Conservation (phyloP, 2,329 filamentous ascomycete species). For the Cryoendolithus antarcticus region DNA sequence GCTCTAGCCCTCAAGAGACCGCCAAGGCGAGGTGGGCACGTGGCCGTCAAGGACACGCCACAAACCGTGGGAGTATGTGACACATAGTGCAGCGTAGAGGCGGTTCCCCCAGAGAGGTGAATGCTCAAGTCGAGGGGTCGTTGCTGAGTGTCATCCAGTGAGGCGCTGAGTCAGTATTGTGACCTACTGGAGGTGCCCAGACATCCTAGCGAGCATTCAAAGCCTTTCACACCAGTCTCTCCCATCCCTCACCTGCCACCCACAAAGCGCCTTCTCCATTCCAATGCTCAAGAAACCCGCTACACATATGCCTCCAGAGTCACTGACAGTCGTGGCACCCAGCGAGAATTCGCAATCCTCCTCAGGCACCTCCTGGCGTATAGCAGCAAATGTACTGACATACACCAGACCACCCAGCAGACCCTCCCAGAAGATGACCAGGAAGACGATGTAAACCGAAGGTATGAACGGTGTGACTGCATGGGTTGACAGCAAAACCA, state of each 20-base stretch:
- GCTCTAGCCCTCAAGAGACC: too few relatives aligned
- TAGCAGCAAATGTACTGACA: conserved; percentile 90
- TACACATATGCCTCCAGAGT: conserved; percentile 80
- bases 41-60: too few relatives aligned
- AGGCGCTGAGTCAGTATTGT: too few relatives aligned
- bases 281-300: conserved; percentile 74
- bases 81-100: too few relatives aligned
- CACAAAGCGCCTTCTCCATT: conserved; percentile 70
- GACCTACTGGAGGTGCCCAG: too few relatives aligned
- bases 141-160: too few relatives aligned
- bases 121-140: too few relatives aligned
- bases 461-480: conserved; percentile 66
- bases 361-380: conserved; percentile 66
- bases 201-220: conserved; percentile 5
- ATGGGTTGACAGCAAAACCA: conserved; percentile 61
- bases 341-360: conserved; percentile 84
- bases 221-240: conserved; percentile 42
- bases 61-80: too few relatives aligned
- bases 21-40: too few relatives aligned
- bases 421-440: conserved; percentile 87
- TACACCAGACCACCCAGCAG: conserved; percentile 84
- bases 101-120: too few relatives aligned
- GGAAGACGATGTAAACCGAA: conserved; percentile 69
- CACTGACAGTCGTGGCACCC: conserved; percentile 80
- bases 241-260: conserved; percentile 72